phyloP scores from a whole-genome alignment of 2,329 filamentous ascomycete genomes.

The Penicillium aurantiogriseum region DNA sequence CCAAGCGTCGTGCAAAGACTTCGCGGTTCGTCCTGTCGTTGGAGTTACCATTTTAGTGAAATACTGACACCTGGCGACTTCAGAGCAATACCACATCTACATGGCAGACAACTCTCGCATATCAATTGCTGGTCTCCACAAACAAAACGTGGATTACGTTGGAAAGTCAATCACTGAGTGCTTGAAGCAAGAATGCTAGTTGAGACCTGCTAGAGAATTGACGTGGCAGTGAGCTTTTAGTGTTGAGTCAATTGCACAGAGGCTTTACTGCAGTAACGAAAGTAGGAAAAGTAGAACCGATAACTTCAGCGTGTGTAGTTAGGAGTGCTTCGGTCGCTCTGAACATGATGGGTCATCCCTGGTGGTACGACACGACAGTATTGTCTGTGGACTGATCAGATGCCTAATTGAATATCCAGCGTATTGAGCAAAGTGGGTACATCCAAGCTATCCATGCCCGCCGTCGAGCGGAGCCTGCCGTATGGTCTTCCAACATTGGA shows the following conservation, averaged over 20 bases:
- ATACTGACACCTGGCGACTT: not conserved
- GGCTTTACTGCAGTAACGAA: not conserved
- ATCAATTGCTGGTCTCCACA: constrained; percentile 89
- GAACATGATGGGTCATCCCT: not conserved
- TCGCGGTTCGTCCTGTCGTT: constrained; percentile 22
- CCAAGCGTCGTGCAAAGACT: constrained; percentile 43
- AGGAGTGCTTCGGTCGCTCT: not conserved
- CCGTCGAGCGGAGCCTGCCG: not conserved
- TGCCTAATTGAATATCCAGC: not conserved
- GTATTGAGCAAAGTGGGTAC: not conserved
- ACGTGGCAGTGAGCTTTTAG: not conserved
- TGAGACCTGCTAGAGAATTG: not conserved
- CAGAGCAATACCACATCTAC: constrained; percentile 47
- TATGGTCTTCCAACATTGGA: not conserved
- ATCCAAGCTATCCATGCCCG: not conserved
- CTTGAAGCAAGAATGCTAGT: constrained; percentile 3
- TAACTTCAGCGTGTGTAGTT: too few relatives aligned
- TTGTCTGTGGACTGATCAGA: not conserved
- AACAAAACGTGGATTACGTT: constrained; percentile 40
- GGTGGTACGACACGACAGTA: too few relatives aligned
- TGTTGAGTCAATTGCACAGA: not conserved
- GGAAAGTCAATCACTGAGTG: constrained; percentile 25
- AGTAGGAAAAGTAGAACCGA: not conserved
- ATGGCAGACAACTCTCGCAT: constrained; percentile 82
- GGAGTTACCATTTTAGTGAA: not conserved